Base-by-base conservation (phyloP, 75 land plant genomes). In the Pinus albicaulis region DNA sequence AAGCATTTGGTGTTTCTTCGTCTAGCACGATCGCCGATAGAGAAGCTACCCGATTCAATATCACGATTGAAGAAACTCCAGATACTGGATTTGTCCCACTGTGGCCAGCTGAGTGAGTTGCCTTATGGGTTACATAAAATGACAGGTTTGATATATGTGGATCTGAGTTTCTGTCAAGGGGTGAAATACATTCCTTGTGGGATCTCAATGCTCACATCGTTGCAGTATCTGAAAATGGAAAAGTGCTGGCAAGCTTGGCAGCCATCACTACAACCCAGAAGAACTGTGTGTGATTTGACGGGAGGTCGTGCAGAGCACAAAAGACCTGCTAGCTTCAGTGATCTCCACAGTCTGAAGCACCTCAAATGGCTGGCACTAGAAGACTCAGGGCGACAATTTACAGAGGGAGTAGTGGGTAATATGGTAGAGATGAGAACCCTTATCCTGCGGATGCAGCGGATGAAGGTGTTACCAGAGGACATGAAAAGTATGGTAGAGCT, bases 371-470 rank as follows among this genome's bases (percentile, higher is more conserved):
- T 62, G 34, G 34, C 16, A 13, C 17, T 62, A 16, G 17, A 62
- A 3, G 36, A 62, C 3, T 0, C 3, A 6, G 0, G 3, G 0
- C 34, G 1, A 1, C 13, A 0, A 26, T 13, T 62, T 16, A 4
- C 13, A 62, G 16, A 62, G 4, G 65, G 65, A 0, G 25, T 31
- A 1, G 13, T 62, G 36, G 65, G 65, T 15, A 62, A 5, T 11
- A 62, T 62, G 65, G 16, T 26, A 62, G 65, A 62, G 13, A 62
- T 62, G 65, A 62, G 65, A 23, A 62, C 65, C 16, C 65, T 62
- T 2, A 16, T 62, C 34, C 16, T 62, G 16, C 13, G 6, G 5
- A 26, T 28, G 17, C 0, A 15, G 5, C 25, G 2, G 16, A 62
- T 62, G 65, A 23, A 13, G 13, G 65, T 16, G 1, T 17, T 62